phyloP scores from a whole-genome alignment of 2,329 filamentous ascomycete genomes.

The Aspergillus sp. region DNA sequence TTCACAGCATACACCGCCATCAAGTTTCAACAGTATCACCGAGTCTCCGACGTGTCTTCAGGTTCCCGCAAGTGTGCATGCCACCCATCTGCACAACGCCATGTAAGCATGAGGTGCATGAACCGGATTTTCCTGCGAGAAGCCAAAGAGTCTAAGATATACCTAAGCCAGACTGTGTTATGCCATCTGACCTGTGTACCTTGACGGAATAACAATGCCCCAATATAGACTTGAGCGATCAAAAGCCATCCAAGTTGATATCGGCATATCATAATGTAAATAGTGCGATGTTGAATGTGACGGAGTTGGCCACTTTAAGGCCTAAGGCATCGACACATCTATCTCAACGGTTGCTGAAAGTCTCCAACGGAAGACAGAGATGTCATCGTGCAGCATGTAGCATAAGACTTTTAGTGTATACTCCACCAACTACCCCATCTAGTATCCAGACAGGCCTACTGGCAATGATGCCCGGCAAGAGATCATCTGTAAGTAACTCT shows the following conservation, averaged over 20 bases:
- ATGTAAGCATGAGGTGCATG: neutral
- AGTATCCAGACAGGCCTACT: no score
- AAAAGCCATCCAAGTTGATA: neutral
- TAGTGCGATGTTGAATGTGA: no score
- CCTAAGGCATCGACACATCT: no score
- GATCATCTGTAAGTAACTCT: neutral
- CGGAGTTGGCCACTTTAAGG: no score
- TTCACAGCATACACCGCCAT: neutral
- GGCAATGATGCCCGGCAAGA: neutral
- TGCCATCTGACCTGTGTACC: neutral
- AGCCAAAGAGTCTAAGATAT: neutral
- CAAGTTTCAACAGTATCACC: neutral
- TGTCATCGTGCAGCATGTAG: no score
- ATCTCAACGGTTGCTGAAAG: no score
- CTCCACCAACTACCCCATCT: neutral
- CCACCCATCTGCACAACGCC: neutral
- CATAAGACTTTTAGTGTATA: no score
- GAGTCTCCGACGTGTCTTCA: neutral
- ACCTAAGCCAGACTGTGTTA: neutral
- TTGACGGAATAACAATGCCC: neutral
- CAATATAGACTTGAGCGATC: neutral
- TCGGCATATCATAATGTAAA: neutral
- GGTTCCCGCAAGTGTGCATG: neutral
- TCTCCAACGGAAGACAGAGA: no score
- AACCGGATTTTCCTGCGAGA: neutral